Percentiles rank a stretch among this genome's conserved stretches.
Evolutionary conservation across 108 stramenopile genomes (phyloP).

Genomic region (Chaetoceros muelleri): DNA sequence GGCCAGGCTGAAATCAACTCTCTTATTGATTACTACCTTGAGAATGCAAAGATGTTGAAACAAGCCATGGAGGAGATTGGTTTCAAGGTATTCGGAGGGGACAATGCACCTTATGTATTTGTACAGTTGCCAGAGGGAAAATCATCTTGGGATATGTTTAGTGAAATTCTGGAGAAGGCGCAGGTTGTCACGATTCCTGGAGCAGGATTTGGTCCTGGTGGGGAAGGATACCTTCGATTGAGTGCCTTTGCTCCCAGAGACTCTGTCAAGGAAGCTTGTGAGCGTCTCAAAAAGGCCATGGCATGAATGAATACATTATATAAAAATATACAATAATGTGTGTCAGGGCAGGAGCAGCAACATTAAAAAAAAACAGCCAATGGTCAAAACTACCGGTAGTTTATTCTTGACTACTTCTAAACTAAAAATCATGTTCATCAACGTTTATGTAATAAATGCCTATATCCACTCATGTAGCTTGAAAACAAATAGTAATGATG

Average conservation of each 20-base stretch:
- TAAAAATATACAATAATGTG: neutral
- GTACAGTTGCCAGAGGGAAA: constrained; percentile 79
- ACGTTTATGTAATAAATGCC: too few relatives aligned
- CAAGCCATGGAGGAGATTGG: constrained; percentile 80
- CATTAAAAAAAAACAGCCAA: too few relatives aligned
- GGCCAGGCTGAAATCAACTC: constrained; percentile 85
- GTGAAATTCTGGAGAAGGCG: constrained; percentile 87
- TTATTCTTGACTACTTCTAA: too few relatives aligned
- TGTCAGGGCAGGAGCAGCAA: too few relatives aligned
- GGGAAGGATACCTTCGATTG: constrained; percentile 92
- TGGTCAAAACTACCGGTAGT: too few relatives aligned
- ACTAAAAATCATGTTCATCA: too few relatives aligned
- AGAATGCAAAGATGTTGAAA: constrained; percentile 84
- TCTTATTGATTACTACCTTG: constrained; percentile 97
- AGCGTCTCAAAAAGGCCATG: constrained; percentile 70
- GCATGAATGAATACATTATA: constrained; percentile 14
- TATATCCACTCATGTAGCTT: too few relatives aligned
- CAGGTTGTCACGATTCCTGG: constrained; percentile 97
- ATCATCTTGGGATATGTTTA: constrained; percentile 88
- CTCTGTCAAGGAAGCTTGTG: constrained; percentile 79
- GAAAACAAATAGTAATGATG: too few relatives aligned
- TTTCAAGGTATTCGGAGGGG: constrained; percentile 84
- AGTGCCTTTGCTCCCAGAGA: constrained; percentile 91
- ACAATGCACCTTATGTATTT: constrained; percentile 93
- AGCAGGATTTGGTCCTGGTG: constrained; percentile 96